These are phyloP conservation scores for Echium plantagineum DNA, from an alignment of 257 asterid genomes.

Conservation along the genomic window DNA sequence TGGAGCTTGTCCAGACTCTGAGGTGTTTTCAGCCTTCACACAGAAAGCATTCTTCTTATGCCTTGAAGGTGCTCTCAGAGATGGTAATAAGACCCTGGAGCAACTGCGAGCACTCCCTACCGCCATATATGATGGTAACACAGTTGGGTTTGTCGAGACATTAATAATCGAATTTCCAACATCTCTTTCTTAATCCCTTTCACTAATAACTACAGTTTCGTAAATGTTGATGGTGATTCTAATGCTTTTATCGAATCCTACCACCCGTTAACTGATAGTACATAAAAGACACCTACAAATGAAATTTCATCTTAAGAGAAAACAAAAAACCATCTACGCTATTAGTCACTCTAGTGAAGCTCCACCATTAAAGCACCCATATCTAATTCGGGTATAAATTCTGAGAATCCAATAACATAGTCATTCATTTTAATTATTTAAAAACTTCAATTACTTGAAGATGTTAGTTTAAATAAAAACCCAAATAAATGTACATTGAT, in stretches of 20 bases:
- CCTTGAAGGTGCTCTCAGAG: conserved; percentile 19
- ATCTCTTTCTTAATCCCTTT: conserved; percentile 11
- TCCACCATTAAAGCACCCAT: no score
- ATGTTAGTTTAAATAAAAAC: no score
- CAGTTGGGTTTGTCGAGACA: conserved; percentile 32
- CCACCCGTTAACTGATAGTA: not conserved
- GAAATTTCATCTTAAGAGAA: no score
- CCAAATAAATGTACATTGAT: no score
- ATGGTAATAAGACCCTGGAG: conserved; percentile 30
- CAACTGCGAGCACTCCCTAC: conserved; percentile 24
- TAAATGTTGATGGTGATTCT: not conserved
- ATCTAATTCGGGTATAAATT: no score
- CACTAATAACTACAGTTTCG: not conserved
- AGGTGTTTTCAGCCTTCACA: conserved; percentile 38
- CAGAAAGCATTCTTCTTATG: conserved; percentile 18
- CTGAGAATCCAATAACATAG: no score
- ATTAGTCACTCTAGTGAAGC: no score
- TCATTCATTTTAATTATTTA: no score
- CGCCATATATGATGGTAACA: conserved; percentile 24
- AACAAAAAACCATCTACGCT: no score
- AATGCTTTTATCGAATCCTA: no score
- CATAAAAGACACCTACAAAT: not conserved
- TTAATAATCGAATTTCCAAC: conserved; percentile 39
- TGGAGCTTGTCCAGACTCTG: conserved; percentile 29
- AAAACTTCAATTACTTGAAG: no score